Evolutionary conservation across 2,329 filamentous ascomycete genomes (phyloP), one percentile per base, ranked within the genome.

Genomic region (Stagonosporopsis tanaceti): DNA sequence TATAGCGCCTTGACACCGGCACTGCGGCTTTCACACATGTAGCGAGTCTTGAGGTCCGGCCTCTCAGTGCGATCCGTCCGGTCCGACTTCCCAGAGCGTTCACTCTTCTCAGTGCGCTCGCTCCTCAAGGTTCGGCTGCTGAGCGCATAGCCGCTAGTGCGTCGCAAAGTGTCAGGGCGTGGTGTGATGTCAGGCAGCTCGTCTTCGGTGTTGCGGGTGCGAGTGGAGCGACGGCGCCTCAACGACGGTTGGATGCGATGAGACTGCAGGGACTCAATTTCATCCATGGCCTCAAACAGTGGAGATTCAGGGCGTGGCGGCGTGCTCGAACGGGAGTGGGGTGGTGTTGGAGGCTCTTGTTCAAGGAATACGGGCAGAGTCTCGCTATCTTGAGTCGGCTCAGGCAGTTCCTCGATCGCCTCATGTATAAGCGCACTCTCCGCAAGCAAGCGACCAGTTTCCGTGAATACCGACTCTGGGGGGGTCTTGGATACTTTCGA

Each of bases 1-100:
- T 77, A 77, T 37, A 77, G 47, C 6, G 65, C 75, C 55, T 77
- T 77, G 57, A 77, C 69, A 2, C 73, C 75, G 14, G 75, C 75
- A 45, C 75, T 76, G 22, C 73, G 67, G 39, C 69, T 70, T 50
- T 77, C 72, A 53, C 69, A 72, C 64, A 70, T 60, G 50, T 75
- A 75, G 25, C 69, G 61, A 39, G 64, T 70, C 42, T 67, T 71
- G 2, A 63, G 57, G 22, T 68, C 69, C 14, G 61, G 57, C 44
- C 66, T 68, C 42, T 70, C 63, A 11, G 55, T 58, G 32, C 47
- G 60, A 22, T 57, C 51, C 6, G 56, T 61, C 38, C 61, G 64
- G 14, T 67, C 62, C 34, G 59, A 63, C 41, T 64, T 61, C 27
- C 60, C 57, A 22, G 57, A 60, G 17, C 68, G 60, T 15, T 70